These are phyloP conservation scores for Botrytis paeoniae DNA, from an alignment of 2,329 filamentous ascomycete species.

Conservation along the genomic window DNA sequence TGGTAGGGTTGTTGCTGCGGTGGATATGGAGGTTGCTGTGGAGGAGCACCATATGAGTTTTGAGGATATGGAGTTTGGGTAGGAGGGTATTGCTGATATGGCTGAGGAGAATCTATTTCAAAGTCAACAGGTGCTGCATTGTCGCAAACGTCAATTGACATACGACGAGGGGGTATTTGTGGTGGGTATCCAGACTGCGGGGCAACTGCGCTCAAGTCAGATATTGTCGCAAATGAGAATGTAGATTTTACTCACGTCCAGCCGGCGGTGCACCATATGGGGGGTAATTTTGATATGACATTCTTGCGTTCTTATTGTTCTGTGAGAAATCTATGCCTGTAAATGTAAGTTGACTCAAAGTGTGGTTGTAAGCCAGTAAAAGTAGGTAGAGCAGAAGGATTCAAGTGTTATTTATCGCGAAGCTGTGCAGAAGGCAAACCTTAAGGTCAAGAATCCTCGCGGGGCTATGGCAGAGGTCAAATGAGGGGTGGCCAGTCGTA, in stretches of 20 bases:
- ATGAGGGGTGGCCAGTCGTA: conserved; percentile 3
- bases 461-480: conserved; percentile 3
- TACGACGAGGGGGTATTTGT: conserved; percentile 17
- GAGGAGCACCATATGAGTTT: conserved; percentile 26
- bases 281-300: conserved; percentile 20
- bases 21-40: conserved; percentile 34
- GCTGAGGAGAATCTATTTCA: conserved; percentile 12
- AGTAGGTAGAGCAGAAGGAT: conserved; percentile 1
- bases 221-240: conserved; percentile 20
- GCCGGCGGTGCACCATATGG: conserved; percentile 25
- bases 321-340: neutral
- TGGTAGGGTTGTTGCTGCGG: conserved; percentile 17
- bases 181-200: conserved; percentile 17
- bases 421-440: conserved; percentile 6
- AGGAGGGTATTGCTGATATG: conserved; percentile 26
- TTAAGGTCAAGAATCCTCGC: neutral
- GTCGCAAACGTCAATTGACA: neutral
- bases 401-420: neutral
- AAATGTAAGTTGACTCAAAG: neutral
- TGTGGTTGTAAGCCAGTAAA: neutral
- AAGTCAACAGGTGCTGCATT: neutral
- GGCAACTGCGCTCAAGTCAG: conserved; percentile 21
- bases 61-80: conserved; percentile 25
- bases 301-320: neutral
- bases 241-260: conserved; percentile 23